Evolutionary conservation across 495 filamentous ascomycete species (phyloP).

Genomic region (Neurospora sp.): DNA sequence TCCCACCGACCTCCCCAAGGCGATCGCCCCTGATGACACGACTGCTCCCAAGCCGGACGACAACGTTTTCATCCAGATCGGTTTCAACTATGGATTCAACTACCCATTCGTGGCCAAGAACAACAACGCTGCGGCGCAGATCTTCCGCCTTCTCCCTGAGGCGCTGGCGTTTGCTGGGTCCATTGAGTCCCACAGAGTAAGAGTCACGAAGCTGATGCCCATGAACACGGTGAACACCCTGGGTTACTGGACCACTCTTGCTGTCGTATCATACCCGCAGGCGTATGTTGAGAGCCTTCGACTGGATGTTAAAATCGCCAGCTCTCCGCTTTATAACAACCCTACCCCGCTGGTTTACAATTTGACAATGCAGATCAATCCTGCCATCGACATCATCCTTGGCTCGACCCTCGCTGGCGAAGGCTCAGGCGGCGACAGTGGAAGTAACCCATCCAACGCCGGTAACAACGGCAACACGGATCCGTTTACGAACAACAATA

Average conservation of each 20-base stretch:
- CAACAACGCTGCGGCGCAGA: slow-evolving; percentile 65
- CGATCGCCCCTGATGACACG: slow-evolving; percentile 52
- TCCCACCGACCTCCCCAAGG: slow-evolving; percentile 56
- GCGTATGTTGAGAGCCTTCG: slow-evolving; percentile 52
- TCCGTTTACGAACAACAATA: slow-evolving; percentile 27
- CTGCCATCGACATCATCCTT: slow-evolving; percentile 67
- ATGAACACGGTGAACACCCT: slow-evolving; percentile 59
- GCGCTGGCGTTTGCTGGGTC: slow-evolving; percentile 60
- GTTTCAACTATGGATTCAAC: slow-evolving; percentile 69
- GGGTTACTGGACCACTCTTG: slow-evolving; percentile 78
- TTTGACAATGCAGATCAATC: slow-evolving; percentile 73
- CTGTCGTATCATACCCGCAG: slow-evolving; percentile 60
- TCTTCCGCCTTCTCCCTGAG: slow-evolving; percentile 70
- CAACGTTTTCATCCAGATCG: slow-evolving; percentile 65
- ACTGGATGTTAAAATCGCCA: slow-evolving; percentile 56
- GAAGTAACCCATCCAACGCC: slow-evolving; percentile 10
- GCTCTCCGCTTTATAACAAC: slow-evolving; percentile 64
- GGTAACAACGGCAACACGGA: slow-evolving; percentile 21
- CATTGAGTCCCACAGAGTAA: slow-evolving; percentile 39
- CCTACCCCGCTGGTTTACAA: slow-evolving; percentile 46
- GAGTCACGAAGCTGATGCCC: slow-evolving; percentile 65
- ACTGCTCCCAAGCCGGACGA: slow-evolving; percentile 41
- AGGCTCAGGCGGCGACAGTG: slow-evolving; percentile 16
- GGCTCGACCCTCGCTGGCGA: slow-evolving; percentile 36
- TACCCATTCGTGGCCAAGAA: slow-evolving; percentile 70